Evolutionary conservation across 2,329 filamentous ascomycete species (phyloP), one percentile per base, ranked within the genome.

Genomic region (Hymenoscyphus repandus): DNA sequence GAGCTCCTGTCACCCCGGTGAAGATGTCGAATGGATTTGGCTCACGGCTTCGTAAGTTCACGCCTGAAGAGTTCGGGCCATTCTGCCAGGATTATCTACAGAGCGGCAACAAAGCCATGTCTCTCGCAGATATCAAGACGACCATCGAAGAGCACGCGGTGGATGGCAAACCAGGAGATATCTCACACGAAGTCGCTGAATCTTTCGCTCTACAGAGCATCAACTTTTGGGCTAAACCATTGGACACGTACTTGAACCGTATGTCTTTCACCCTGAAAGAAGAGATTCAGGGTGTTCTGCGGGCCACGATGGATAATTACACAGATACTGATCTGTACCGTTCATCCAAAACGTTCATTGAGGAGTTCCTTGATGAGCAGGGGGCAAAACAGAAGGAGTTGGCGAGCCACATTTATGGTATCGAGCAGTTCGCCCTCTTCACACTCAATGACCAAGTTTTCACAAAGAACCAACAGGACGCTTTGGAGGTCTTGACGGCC

Each of bases 161-260:
- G n/a, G 75, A 79, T 0, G 82, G 83, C 0, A 73, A 83, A 58
- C 81, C 80, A 0, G 75, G 77, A 5, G 72, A 82, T 0, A 77
- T 81, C 0, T 77, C 82, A 0, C 74, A 78, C 0, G 77, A 80
- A 33, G 82, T 85, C 0, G 80, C 83, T 18, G 76, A 82, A 27
- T 71, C 72, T 0, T 70, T 87, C 13, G 81, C 78, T 41, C 69
- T 73, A 13, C 68, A 77, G n/a, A 76, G 78, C 0, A 76, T 87
- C 1, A 62, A 65, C 6, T 75, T 78, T 1, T 88, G 85, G 85
- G 62, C 73, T 1, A 60, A 60, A 0, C 81, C 82, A 0, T 71
- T 83, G 41, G 62, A 73, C 0, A 70, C 53, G 0, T 72, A 74
- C 30, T 53, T 74, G 0, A 50, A 61, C 3, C 65, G 71, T 5